Evolutionary conservation across 2,329 filamentous ascomycete species (phyloP), one percentile per base, ranked within the genome.

Genomic region (Pleurostoma richardsiae): DNA sequence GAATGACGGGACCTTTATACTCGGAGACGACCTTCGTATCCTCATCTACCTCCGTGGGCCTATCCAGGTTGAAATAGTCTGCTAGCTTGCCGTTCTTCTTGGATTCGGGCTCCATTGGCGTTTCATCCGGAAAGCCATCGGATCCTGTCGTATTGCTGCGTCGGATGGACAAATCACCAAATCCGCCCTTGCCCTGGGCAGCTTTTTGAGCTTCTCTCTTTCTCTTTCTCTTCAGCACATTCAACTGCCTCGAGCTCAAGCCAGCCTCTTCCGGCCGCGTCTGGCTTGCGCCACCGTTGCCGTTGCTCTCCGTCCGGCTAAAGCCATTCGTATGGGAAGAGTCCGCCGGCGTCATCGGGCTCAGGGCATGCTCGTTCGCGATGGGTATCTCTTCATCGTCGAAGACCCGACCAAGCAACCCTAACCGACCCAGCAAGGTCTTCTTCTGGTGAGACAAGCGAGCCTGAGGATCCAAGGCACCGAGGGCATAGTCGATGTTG

Each of bases 21-120:
- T 99, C 94, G 40, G 90, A 89, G 29, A 97, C 87, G 11, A 99
- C 83, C 62, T 96, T 96, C 4, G 84, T 83, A 42, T 95, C 89
- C 61, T 99, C 94, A 51, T 97, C 91, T 4, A 86, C 77, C 40
- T 88, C 85, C 31, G 80, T 73, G 19, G 82, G 82, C 43, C 90
- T 82, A 19, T 96, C 92, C 11, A 96, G 76, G 30, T 83, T 95
- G 67, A 99, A 96, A 65, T 96, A 97, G 57, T 99, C 94, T 26
- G 80, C 72, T 56, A 82, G 73, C 56, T 83, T 82, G 41, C 80
- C 82, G 53, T 83, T 84, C 54, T 78, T 80, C 54, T 79, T 81
- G 0, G 66, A 56, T n/a, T 82, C 77, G 27, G 60, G 57, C 40
- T 80, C 77, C 55, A 71, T 66, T 1, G 81, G 72, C 1, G 79